Conservation (phyloP, 805 yeast genomes). For the Zygoascus ofunaensis region DNA sequence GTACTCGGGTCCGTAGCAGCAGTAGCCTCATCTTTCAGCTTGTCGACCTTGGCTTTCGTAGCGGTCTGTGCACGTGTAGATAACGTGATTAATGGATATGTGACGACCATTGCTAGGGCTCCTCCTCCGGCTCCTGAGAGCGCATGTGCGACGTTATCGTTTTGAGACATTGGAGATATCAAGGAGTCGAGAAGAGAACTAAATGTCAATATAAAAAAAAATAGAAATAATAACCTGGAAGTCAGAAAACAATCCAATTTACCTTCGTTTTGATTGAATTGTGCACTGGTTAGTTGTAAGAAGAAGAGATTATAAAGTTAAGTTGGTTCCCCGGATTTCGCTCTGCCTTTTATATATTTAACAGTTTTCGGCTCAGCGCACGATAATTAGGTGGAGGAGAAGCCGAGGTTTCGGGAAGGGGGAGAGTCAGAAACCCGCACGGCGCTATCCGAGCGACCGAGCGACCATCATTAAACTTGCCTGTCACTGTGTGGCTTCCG, state of each 20-base stretch:
- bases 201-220: no score
- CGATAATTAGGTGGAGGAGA: not conserved
- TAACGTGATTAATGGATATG: constrained; percentile 81
- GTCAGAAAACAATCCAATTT: no score
- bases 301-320: no score
- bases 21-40: constrained; percentile 12
- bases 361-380: not conserved
- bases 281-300: not conserved
- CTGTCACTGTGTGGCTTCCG: not conserved
- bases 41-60: constrained; percentile 21
- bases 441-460: no score
- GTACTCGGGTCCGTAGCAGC: no score
- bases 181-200: no score
- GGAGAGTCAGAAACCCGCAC: no score
- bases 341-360: not conserved
- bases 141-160: constrained; percentile 66
- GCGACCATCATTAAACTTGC: not conserved
- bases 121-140: constrained; percentile 93
- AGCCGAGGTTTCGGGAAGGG: not conserved
- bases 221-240: not conserved
- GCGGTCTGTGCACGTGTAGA: constrained; percentile 85
- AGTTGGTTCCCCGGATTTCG: not conserved
- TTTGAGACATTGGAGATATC: constrained; percentile 21
- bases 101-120: constrained; percentile 72
- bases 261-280: no score